Conservation (phyloP, 495 filamentous ascomycete genomes). For the Lentithecium fluviatile region DNA sequence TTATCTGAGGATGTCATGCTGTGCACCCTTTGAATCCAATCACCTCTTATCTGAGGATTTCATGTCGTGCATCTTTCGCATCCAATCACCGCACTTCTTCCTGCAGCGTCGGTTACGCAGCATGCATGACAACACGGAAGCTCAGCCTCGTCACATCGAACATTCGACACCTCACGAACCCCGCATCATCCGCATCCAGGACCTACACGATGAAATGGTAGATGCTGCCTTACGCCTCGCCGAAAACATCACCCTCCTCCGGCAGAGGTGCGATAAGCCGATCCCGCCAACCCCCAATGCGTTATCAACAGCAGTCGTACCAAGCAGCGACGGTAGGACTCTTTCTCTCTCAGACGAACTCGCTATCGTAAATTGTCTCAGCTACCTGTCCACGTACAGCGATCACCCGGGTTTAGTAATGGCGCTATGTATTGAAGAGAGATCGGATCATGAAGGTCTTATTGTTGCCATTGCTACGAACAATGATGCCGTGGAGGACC, state of each 20-base stretch:
- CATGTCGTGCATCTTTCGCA: neutral
- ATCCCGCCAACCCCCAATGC: conserved; percentile 1
- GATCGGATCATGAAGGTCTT: neutral
- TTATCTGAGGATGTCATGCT: too few relatives aligned
- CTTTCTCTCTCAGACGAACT: conserved; percentile 11
- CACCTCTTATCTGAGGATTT: too few relatives aligned
- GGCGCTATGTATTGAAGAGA: conserved; percentile 18
- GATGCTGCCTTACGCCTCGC: conserved; percentile 4
- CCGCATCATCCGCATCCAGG: too few relatives aligned
- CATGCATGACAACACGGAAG: too few relatives aligned
- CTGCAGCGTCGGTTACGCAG: neutral
- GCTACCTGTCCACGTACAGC: conserved; percentile 14
- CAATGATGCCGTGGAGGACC: neutral
- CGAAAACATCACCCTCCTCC: conserved; percentile 18
- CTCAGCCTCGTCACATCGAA: too few relatives aligned
- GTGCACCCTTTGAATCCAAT: too few relatives aligned
- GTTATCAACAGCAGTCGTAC: neutral
- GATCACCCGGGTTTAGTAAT: conserved; percentile 13
- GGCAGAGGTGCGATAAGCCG: conserved; percentile 1
- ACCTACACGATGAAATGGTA: conserved; percentile 1
- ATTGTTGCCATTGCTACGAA: conserved; percentile 11
- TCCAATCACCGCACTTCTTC: neutral
- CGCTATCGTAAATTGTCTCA: conserved; percentile 6
- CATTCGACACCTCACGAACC: neutral
- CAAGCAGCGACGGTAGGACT: neutral